phyloP scores from a whole-genome alignment of 257 asterid genomes.

The Solanum corneliomulleri region DNA sequence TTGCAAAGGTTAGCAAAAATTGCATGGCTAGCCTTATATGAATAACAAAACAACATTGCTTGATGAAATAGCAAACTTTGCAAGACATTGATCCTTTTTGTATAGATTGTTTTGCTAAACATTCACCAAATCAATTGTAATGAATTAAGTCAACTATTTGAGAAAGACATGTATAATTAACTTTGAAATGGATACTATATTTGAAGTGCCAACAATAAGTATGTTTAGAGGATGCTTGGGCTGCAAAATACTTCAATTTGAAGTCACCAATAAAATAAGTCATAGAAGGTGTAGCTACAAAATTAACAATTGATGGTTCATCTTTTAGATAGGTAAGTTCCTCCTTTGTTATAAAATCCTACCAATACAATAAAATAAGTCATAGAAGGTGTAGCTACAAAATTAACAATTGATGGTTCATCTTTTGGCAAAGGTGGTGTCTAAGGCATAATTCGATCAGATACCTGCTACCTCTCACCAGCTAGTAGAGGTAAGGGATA shows the following conservation, averaged over 20 bases:
- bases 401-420: too few species aligned
- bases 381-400: too few species aligned
- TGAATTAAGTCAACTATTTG: not conserved
- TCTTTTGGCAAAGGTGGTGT: not conserved
- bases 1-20: not conserved
- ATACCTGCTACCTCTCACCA: not conserved
- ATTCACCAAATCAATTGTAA: not conserved
- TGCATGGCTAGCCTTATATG: not conserved
- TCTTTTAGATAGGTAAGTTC: not conserved
- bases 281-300: not conserved
- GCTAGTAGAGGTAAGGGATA: not conserved
- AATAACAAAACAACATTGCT: not conserved
- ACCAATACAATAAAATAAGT: too few species aligned
- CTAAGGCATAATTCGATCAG: not conserved
- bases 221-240: too few species aligned
- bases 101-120: not conserved
- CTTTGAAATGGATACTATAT: not conserved
- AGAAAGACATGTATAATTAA: not conserved
- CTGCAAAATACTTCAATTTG: not conserved
- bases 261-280: not conserved
- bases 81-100: not conserved
- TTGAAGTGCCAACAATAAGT: not conserved
- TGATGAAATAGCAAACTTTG: not conserved
- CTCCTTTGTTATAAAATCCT: not conserved
- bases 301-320: not conserved